Conservation (phyloP, 176 grass and related monocot genomes). For the Rhynchospora pubera region DNA sequence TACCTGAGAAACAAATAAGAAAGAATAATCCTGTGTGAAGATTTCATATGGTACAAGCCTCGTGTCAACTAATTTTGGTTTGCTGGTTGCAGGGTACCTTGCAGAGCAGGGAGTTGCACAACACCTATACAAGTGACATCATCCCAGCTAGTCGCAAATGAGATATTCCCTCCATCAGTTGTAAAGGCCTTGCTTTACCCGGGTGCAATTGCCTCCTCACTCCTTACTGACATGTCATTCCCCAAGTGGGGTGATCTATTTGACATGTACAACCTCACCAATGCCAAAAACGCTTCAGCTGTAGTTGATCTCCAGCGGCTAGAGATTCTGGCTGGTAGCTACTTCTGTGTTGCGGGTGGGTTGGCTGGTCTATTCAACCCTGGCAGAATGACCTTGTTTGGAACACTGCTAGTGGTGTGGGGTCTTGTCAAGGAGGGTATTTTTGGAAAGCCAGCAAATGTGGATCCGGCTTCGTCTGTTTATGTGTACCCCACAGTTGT, state of each 20-base stretch:
- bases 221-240: conserved; percentile 45
- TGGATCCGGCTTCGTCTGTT: conserved; percentile 41
- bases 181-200: conserved; percentile 78
- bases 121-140: conserved; percentile 91
- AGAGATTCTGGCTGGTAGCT: conserved; percentile 96
- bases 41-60: not conserved
- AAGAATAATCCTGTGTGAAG: not conserved
- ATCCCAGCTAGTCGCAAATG: conserved; percentile 78
- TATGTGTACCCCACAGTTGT: conserved; percentile 85
- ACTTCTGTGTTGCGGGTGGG: conserved; percentile 87
- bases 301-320: conserved; percentile 76
- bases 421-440: conserved; percentile 85
- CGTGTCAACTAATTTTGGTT: conserved; percentile 9
- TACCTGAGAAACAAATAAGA: not conserved
- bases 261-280: conserved; percentile 77
- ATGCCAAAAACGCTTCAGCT: conserved; percentile 71
- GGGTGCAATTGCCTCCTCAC: conserved; percentile 47
- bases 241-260: conserved; percentile 66
- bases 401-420: conserved; percentile 77
- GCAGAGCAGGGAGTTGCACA: conserved; percentile 89
- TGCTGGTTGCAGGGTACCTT: conserved; percentile 62
- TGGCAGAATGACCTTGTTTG: conserved; percentile 94
- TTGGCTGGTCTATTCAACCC: conserved; percentile 70
- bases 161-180: conserved; percentile 70
- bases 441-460: conserved; percentile 54